phyloP scores from a whole-genome alignment of 148 eudicot genomes.

The Vaccinium vitisidaea region DNA sequence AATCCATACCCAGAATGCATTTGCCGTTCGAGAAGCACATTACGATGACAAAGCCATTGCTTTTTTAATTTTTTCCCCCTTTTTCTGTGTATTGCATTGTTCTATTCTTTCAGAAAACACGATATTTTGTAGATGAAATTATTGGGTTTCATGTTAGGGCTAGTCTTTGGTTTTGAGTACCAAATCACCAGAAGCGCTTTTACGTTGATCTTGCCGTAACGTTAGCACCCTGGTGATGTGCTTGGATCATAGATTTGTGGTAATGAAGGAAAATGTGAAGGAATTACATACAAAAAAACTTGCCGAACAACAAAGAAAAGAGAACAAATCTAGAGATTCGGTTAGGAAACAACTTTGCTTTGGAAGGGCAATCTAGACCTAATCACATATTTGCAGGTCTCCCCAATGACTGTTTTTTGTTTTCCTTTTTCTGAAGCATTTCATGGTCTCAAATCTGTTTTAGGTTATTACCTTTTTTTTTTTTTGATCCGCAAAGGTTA shows the following conservation, averaged over 20 bases:
- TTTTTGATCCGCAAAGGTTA: too few species aligned
- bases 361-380: constrained; percentile 66
- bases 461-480: neutral
- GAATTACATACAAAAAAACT: neutral
- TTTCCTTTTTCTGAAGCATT: neutral
- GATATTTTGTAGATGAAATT: neutral
- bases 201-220: neutral
- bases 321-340: constrained; percentile 47
- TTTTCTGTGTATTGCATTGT: neutral
- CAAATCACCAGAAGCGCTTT: neutral
- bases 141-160: neutral
- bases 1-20: constrained; percentile 91
- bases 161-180: neutral
- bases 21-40: constrained; percentile 35
- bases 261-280: neutral
- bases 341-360: constrained; percentile 83
- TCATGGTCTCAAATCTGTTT: neutral
- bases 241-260: neutral
- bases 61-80: neutral
- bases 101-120: neutral
- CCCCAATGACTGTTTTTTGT: neutral
- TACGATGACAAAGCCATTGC: neutral
- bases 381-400: constrained; percentile 85
- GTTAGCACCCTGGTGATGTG: neutral
- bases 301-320: too few species aligned